Conservation (phyloP, 83 land plant species). For the Thuja plicata region DNA sequence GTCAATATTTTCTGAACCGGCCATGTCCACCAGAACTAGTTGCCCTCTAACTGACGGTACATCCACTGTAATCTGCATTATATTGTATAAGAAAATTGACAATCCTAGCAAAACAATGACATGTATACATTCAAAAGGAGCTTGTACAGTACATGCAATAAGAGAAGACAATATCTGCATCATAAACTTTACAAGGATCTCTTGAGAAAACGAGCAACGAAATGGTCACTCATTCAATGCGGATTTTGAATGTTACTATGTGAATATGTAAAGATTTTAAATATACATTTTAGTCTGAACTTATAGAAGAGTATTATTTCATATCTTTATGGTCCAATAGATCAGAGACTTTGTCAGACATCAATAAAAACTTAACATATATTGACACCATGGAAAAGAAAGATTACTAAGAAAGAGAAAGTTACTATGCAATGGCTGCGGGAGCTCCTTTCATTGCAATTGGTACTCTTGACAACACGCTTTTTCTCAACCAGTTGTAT, state of each 20-base stretch:
- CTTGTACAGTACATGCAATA: not conserved
- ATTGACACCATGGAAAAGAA: not conserved
- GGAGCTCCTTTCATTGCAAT: slow-evolving; percentile 91
- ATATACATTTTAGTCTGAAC: not conserved
- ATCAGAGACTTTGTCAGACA: not conserved
- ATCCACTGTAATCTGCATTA: slow-evolving; percentile 77
- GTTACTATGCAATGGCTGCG: slow-evolving; percentile 95
- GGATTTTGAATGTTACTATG: not conserved
- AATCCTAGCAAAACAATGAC: not conserved
- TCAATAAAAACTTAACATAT: not conserved
- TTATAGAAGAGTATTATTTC: not conserved
- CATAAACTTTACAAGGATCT: not conserved
- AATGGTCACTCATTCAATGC: not conserved
- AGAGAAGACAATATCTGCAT: not conserved
- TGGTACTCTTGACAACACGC: slow-evolving; percentile 89
- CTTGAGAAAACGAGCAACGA: not conserved
- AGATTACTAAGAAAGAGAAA: not conserved
- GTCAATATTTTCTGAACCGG: slow-evolving; percentile 95
- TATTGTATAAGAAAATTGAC: not conserved
- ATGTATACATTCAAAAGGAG: not conserved
- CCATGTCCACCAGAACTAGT: slow-evolving; percentile 96
- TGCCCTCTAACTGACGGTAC: slow-evolving; percentile 90
- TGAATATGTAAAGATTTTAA: not conserved
- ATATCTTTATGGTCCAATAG: not conserved
- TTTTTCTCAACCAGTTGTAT: slow-evolving; percentile 80